Conservation (phyloP, 805 yeast species). For the Candida odintsovae region DNA sequence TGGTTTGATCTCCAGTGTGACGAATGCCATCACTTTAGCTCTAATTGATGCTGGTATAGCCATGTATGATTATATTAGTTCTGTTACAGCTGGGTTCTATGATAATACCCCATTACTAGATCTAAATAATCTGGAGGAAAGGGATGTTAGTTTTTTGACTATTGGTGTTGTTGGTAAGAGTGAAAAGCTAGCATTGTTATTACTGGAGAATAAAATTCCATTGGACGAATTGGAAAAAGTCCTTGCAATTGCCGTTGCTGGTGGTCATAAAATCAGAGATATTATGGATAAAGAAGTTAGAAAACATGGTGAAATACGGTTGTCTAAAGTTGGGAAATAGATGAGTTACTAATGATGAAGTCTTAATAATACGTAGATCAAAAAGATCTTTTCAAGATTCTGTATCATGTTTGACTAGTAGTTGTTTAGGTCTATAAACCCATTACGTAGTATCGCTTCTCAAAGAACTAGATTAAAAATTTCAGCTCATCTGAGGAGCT, state of each 20-base stretch:
- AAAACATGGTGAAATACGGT: slow-evolving; percentile 58
- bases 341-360: not conserved
- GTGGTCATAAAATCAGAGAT: slow-evolving; percentile 75
- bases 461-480: too few species aligned
- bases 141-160: slow-evolving; percentile 74
- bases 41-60: slow-evolving; percentile 93
- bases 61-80: slow-evolving; percentile 83
- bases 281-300: slow-evolving; percentile 84
- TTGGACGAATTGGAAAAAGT: slow-evolving; percentile 73
- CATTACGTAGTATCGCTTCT: too few species aligned
- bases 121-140: slow-evolving; percentile 75
- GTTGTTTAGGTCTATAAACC: too few species aligned
- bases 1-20: slow-evolving; percentile 70
- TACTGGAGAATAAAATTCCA: slow-evolving; percentile 81
- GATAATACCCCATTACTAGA: slow-evolving; percentile 80
- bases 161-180: slow-evolving; percentile 80
- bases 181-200: slow-evolving; percentile 69
- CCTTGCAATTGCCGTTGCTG: slow-evolving; percentile 78
- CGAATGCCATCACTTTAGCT: slow-evolving; percentile 85
- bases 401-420: too few species aligned
- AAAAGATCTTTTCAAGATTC: too few species aligned
- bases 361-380: not conserved
- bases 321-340: slow-evolving; percentile 34
- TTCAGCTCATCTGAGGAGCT: too few species aligned
- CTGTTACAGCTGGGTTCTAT: slow-evolving; percentile 73